Evolutionary conservation across 1,139 yeast species (phyloP), one percentile per base, ranked within the genome.

Genomic region (Blastobotrys aristatus): DNA sequence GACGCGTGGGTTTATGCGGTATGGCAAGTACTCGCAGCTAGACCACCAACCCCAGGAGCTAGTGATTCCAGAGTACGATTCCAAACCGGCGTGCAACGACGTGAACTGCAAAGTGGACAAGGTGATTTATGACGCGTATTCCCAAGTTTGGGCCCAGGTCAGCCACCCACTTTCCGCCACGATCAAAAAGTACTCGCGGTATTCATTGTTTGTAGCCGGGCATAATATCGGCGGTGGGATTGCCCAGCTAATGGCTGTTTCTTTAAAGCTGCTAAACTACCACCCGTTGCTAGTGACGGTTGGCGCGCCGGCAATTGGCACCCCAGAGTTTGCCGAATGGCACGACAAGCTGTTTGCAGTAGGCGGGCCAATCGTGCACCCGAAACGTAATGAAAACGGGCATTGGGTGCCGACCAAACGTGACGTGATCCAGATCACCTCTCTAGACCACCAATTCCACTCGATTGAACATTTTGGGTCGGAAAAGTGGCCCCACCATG

Each of bases 221-320:
- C 44, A 41, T 24, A 41, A 41, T 24, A 13, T 41, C n/a, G 44
- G 44, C 2, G 44, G 44, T 7, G 44, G 39, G 2, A 34, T 41
- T 33, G 38, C 44, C 4, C 44, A 41, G 32, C 17, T 41, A n/a
- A 34, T 41, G 30, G 44, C 44, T 13, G n/a, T 33, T 11, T 32
- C 44, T 16, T 10, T 41, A 11, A 32, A 33, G 32, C 22, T 34
- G 18, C 24, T 41, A 24, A 14, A 5, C 4, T 34, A 32, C 21
- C 13, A 41, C 22, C 44, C 44, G 7, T 26, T 41, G 24, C 24
- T 41, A 21, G 32, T 41, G 11, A 41, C 44, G 11, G 39, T 41
- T 32, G 44, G 44, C 13, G 16, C 29, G n/a, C 44, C 44, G n/a
- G 44, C 44, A 8, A 31, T 41, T n/a, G 44, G 44, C n/a, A 33